These are phyloP conservation scores for Nepenthes gracilis DNA, from an alignment of 148 eudicot species.

Conservation along the genomic window DNA sequence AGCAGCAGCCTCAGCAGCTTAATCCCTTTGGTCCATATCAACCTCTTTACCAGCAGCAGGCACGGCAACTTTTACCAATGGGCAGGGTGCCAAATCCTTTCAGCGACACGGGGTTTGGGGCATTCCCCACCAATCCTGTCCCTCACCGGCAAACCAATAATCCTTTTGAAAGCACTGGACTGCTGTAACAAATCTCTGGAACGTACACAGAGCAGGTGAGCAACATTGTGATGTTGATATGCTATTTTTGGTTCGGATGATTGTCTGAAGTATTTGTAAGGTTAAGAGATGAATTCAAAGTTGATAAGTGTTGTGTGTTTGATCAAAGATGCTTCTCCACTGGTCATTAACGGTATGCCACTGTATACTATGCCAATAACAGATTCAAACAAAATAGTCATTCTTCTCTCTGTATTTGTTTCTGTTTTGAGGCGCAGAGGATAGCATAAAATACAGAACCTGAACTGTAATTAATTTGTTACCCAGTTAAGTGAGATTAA, in stretches of 20 bases:
- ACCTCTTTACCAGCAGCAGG: constrained; percentile 30
- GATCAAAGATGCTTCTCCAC: too few relatives aligned
- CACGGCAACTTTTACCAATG: constrained; percentile 22
- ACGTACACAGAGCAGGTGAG: not conserved
- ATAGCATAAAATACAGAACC: too few relatives aligned
- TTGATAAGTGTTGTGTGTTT: too few relatives aligned
- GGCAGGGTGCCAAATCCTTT: constrained; percentile 25
- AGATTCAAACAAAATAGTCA: too few relatives aligned
- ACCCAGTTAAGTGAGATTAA: too few relatives aligned
- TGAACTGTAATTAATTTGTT: too few relatives aligned
- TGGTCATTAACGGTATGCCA: too few relatives aligned
- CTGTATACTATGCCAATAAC: too few relatives aligned
- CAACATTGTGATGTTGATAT: not conserved
- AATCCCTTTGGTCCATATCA: constrained; percentile 69
- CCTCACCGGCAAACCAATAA: constrained; percentile 24
- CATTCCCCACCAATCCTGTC: constrained; percentile 15
- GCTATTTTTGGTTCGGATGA: not conserved
- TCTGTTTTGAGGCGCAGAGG: too few relatives aligned
- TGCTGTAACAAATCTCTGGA: constrained; percentile 9
- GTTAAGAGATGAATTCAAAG: not conserved
- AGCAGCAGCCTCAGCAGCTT: constrained; percentile 18
- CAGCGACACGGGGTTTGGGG: constrained; percentile 23
- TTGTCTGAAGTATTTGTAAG: not conserved
- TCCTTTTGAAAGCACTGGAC: constrained; percentile 34
- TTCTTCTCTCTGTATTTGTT: too few relatives aligned